Base-by-base conservation (phyloP, 345 rosid species). In the Camelina sativa region DNA sequence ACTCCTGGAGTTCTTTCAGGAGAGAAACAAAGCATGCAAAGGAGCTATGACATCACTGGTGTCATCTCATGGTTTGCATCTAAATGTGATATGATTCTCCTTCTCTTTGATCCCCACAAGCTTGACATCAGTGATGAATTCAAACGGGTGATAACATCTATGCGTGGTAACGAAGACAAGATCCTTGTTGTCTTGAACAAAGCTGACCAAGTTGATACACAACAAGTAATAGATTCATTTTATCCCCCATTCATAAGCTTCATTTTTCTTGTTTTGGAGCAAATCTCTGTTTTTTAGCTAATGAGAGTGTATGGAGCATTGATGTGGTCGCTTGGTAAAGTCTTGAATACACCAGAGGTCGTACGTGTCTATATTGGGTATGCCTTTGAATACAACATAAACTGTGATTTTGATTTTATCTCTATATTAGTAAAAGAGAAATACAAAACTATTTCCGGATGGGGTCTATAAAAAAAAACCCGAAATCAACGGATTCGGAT, bases 261-360 rank as follows among this genome's bases (percentile, higher is more conserved):
- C 8, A 10, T 23, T 30, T 65, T 28, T 23, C 37, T 20, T 16
- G 2, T 43, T 58, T 12, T 12, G 40, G 23, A 41, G 34, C 37
- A 41, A 28, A 67, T 11, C 30, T 0, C 53, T 30, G 5, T 19
- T 65, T n/a, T 9, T 38, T 78, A 95, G 98, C 81, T 95, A 23
- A 95, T 95, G 99, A 92, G 97, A 75, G 99, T 92, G 10, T 90
- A 95, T 76, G 99, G 99, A 72, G 98, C 97, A 60, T 65, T 95
- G 57, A 90, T 95, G 97, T 95, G 98, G 98, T 95, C 98, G 4
- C 96, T 95, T 40, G 97, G 99, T 60, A 95, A 90, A 81, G 98
- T 92, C 56, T 44, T 95, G 58, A 92, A 89, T 67, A 92, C 97
- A 66, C 97, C 96, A 58, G 98, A 92, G 80, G 99, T 92, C 70